phyloP scores from a whole-genome alignment of 176 grass and related monocot genomes.

The Tuctoria greenei region DNA sequence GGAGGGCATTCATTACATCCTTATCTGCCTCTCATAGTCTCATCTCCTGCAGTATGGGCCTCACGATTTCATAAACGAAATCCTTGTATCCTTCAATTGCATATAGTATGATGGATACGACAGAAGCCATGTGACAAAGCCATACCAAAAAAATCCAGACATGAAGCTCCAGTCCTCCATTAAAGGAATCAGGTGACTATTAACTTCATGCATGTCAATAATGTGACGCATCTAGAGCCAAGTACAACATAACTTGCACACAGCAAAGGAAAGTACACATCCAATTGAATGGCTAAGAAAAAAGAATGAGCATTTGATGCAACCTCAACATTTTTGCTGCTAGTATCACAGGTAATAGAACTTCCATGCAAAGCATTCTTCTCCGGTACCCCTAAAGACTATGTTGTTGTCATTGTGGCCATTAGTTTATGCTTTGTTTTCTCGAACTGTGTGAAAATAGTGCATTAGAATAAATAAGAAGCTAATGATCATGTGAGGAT shows the following conservation, averaged over 20 bases:
- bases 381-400: background rate
- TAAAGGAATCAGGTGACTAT: slow-evolving; percentile 26
- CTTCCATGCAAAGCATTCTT: slow-evolving; percentile 7
- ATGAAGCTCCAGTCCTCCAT: slow-evolving; percentile 1
- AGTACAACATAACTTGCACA: slow-evolving; percentile 15
- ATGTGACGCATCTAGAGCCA: slow-evolving; percentile 16
- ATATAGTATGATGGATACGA: background rate
- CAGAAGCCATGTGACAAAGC: slow-evolving; percentile 31
- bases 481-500: background rate
- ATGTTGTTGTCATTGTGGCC: background rate
- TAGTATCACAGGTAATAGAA: slow-evolving; percentile 2
- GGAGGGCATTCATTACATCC: slow-evolving; percentile 41
- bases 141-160: background rate
- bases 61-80: slow-evolving; percentile 41
- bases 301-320: slow-evolving; percentile 18
- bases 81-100: background rate
- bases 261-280: slow-evolving; percentile 16
- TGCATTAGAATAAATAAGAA: background rate
- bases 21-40: slow-evolving; percentile 29
- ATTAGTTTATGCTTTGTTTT: slow-evolving; percentile 24
- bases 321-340: background rate
- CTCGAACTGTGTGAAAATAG: background rate
- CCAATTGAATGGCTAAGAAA: slow-evolving; percentile 33
- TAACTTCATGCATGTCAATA: slow-evolving; percentile 25
- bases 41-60: slow-evolving; percentile 38